Evolutionary conservation across 2,329 filamentous ascomycete genomes (phyloP).

Genomic region (Fusarium redolens): DNA sequence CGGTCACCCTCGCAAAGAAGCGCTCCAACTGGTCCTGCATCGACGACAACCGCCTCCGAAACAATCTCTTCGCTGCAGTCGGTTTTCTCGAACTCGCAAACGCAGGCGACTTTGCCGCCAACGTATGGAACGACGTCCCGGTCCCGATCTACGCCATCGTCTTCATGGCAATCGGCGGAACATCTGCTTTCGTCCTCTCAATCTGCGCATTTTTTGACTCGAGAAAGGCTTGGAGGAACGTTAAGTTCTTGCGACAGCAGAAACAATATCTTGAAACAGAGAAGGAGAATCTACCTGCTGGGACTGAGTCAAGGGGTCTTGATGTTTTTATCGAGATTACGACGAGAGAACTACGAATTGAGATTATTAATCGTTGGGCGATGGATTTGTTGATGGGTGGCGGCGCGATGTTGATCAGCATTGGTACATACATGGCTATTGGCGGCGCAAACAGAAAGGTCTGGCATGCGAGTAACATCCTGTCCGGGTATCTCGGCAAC

Average conservation of each 20-base stretch:
- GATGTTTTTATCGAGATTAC: slow-evolving; percentile 57
- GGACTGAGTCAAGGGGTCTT: slow-evolving; percentile 36
- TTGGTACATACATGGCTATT: slow-evolving; percentile 66
- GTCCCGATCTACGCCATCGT: slow-evolving; percentile 60
- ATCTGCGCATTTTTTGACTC: slow-evolving; percentile 60
- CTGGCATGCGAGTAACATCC: slow-evolving; percentile 61
- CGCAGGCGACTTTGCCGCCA: slow-evolving; percentile 67
- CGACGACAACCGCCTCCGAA: slow-evolving; percentile 39
- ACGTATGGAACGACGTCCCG: slow-evolving; percentile 66
- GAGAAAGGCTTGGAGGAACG: slow-evolving; percentile 57
- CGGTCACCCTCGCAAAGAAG: slow-evolving; percentile 26
- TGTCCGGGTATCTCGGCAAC: slow-evolving; percentile 68
- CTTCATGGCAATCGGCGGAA: slow-evolving; percentile 65
- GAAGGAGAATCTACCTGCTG: slow-evolving; percentile 16
- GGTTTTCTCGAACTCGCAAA: slow-evolving; percentile 67
- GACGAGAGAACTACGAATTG: slow-evolving; percentile 61
- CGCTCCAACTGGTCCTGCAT: slow-evolving; percentile 16
- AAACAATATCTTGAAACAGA: slow-evolving; percentile 47
- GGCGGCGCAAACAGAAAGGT: slow-evolving; percentile 57
- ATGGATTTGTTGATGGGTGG: slow-evolving; percentile 64
- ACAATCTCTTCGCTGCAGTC: slow-evolving; percentile 50
- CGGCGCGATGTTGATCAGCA: slow-evolving; percentile 61
- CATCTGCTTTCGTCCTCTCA: slow-evolving; percentile 57
- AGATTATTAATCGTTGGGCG: slow-evolving; percentile 60
- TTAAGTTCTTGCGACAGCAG: slow-evolving; percentile 58